phyloP scores from a whole-genome alignment of 2,329 filamentous ascomycete species.

The Zasmidium angulare region DNA sequence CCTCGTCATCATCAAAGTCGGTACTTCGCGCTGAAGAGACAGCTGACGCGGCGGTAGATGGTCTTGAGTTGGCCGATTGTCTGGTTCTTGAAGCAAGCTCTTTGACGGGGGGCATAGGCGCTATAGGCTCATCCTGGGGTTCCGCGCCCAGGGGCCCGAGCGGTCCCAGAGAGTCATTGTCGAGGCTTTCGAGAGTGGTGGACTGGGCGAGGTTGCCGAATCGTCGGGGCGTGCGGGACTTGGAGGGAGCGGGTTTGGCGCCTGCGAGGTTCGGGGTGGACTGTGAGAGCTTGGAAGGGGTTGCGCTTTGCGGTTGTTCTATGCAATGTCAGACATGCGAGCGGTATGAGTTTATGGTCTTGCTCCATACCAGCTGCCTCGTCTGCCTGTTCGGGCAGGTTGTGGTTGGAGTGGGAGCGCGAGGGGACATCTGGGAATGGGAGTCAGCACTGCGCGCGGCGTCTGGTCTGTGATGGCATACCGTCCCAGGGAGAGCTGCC shows the following conservation, averaged over 20 bases:
- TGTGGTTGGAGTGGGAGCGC: constrained; percentile 43
- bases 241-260: constrained; percentile 31
- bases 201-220: constrained; percentile 74
- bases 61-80: constrained; percentile 43
- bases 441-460: constrained; percentile 5
- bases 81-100: constrained; percentile 49
- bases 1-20: constrained; percentile 66
- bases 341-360: neutral
- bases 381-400: constrained; percentile 40
- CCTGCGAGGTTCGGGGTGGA: constrained; percentile 25
- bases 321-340: neutral
- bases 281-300: constrained; percentile 17
- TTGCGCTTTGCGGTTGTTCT: constrained; percentile 5
- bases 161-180: constrained; percentile 67
- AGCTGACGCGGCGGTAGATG: constrained; percentile 52
- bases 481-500: constrained; percentile 35
- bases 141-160: constrained; percentile 64
- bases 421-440: constrained; percentile 48
- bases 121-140: constrained; percentile 62
- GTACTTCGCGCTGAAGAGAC: constrained; percentile 51
- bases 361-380: constrained; percentile 20
- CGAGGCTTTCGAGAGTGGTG: constrained; percentile 75
- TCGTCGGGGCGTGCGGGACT: constrained; percentile 55
- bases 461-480: constrained; percentile 15
- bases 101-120: constrained; percentile 56